Conservation (phyloP, 495 filamentous ascomycete species). For the Hyaloscypha finlandica region DNA sequence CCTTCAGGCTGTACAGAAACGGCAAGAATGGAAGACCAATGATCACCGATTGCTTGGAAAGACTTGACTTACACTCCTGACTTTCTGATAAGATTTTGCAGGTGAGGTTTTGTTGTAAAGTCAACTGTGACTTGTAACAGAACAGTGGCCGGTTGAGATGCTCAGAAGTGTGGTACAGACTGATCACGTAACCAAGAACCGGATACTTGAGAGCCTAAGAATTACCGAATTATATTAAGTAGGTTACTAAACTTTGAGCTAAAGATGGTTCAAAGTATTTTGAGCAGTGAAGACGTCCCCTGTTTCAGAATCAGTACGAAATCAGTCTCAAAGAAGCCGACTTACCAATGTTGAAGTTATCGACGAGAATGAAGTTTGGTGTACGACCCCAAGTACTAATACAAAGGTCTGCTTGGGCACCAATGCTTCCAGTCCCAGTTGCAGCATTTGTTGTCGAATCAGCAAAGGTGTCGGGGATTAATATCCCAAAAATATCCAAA, state of each 20-base stretch:
- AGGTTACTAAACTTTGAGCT: neutral
- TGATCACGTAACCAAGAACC: neutral
- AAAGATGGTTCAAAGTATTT: slow-evolving; percentile 31
- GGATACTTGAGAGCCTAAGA: neutral
- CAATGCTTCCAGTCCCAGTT: slow-evolving; percentile 69
- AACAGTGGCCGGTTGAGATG: neutral
- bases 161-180: neutral
- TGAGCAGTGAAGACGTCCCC: slow-evolving; percentile 35
- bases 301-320: slow-evolving; percentile 8
- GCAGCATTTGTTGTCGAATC: slow-evolving; percentile 71
- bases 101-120: neutral
- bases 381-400: slow-evolving; percentile 65
- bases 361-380: slow-evolving; percentile 87
- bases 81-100: neutral
- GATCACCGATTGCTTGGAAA: neutral
- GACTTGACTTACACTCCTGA: neutral
- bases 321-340: slow-evolving; percentile 19
- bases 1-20: neutral
- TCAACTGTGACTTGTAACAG: neutral
- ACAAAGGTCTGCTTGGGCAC: slow-evolving; percentile 67
- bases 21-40: neutral
- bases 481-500: slow-evolving; percentile 64
- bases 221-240: neutral
- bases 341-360: slow-evolving; percentile 78
- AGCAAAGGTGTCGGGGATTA: slow-evolving; percentile 74